phyloP scores from a whole-genome alignment of 176 grass and related monocot species.

The Bonia amplexicaulis region DNA sequence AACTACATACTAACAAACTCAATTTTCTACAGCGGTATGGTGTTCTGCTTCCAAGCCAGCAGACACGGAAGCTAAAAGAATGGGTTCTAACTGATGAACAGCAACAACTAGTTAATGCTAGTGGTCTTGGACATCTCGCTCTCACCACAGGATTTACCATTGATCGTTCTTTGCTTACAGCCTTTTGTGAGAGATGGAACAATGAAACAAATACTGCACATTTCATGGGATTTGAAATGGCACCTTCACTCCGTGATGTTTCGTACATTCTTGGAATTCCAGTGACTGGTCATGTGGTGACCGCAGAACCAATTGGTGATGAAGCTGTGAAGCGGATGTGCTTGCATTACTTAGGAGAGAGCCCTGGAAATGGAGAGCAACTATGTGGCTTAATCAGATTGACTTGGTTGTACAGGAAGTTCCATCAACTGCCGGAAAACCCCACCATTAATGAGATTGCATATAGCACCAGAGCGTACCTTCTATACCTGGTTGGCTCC shows the following conservation, averaged over 20 bases:
- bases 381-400: constrained; percentile 57
- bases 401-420: constrained; percentile 59
- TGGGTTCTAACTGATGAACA: constrained; percentile 54
- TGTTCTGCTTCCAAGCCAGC: constrained; percentile 59
- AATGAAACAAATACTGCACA: constrained; percentile 61
- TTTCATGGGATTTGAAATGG: constrained; percentile 61
- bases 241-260: constrained; percentile 51
- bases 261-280: constrained; percentile 61
- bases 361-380: constrained; percentile 52
- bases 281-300: constrained; percentile 53
- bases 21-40: constrained; percentile 40
- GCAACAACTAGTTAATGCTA: constrained; percentile 49
- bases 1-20: constrained; percentile 2
- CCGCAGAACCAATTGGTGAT: constrained; percentile 45
- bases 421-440: constrained; percentile 47
- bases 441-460: constrained; percentile 44
- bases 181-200: constrained; percentile 59
- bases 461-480: constrained; percentile 55
- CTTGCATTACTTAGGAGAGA: constrained; percentile 48
- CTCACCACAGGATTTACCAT: constrained; percentile 60
- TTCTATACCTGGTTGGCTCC: constrained; percentile 55
- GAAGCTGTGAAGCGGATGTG: constrained; percentile 54
- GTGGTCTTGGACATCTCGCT: constrained; percentile 63
- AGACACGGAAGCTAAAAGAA: constrained; percentile 59
- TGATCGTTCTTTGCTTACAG: constrained; percentile 54